phyloP scores from a whole-genome alignment of 2,329 filamentous ascomycete genomes.

The Diaporthe vexans region DNA sequence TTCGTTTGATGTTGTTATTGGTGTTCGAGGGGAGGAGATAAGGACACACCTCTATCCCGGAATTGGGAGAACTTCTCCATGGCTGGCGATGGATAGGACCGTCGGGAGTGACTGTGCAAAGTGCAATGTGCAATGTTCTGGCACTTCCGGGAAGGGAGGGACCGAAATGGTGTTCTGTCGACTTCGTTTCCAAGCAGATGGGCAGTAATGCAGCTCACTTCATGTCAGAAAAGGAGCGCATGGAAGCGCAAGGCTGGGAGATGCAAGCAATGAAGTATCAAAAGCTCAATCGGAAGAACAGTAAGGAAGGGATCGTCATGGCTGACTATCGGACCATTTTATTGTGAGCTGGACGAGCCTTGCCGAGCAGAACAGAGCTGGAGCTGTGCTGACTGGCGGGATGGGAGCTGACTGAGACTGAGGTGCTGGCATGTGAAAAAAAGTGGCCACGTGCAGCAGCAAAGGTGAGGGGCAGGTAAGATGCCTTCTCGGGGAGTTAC shows the following conservation, averaged over 20 bases:
- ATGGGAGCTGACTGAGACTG: not conserved
- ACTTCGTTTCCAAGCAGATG: slow-evolving; percentile 7
- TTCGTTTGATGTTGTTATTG: not conserved
- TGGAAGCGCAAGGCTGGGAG: not conserved
- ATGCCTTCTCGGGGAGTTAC: no score
- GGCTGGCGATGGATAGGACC: slow-evolving; percentile 22
- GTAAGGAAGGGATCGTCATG: slow-evolving; percentile 30
- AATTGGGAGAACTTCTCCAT: slow-evolving; percentile 99
- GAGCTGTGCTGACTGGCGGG: slow-evolving; percentile 19
- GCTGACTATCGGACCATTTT: slow-evolving; percentile 25
- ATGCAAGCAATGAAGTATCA: not conserved
- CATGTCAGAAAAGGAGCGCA: slow-evolving; percentile 31
- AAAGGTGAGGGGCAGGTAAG: not conserved
- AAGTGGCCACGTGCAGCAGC: slow-evolving; percentile 18
- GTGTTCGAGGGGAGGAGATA: not conserved
- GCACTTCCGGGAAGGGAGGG: not conserved
- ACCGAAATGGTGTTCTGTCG: not conserved
- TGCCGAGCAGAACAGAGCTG: slow-evolving; percentile 10
- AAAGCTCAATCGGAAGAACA: not conserved
- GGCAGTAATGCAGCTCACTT: slow-evolving; percentile 15
- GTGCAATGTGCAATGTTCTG: not conserved
- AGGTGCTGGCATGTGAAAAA: slow-evolving; percentile 27
- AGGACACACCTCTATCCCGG: slow-evolving; percentile 81
- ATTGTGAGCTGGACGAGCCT: slow-evolving; percentile 16
- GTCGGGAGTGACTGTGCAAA: not conserved